Conservation (phyloP, 345 rosid species). For the Brassica rapa region DNA sequence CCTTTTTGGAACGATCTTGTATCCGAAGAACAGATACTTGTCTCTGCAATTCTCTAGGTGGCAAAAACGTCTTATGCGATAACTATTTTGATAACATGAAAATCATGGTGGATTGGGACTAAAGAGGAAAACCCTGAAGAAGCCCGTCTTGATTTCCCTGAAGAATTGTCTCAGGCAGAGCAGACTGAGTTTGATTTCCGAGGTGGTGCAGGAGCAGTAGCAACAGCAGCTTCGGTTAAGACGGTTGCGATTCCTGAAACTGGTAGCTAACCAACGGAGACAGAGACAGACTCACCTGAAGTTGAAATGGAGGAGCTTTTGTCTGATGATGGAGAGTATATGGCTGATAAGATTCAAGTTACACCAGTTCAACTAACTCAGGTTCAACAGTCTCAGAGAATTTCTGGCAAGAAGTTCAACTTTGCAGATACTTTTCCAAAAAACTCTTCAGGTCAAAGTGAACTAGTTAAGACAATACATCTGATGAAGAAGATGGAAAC, state of each 20-base stretch:
- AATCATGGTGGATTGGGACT: constrained; percentile 94
- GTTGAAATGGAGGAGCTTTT: constrained; percentile 48
- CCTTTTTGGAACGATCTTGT: constrained; percentile 66
- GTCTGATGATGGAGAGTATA: constrained; percentile 47
- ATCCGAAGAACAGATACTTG: constrained; percentile 37
- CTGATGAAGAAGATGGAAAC: constrained; percentile 51
- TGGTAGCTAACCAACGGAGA: constrained; percentile 45
- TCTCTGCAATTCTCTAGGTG: constrained; percentile 67
- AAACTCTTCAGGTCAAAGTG: constrained; percentile 53
- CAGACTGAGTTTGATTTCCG: constrained; percentile 60
- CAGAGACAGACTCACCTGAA: constrained; percentile 46
- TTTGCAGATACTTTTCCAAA: constrained; percentile 43
- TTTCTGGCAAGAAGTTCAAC: constrained; percentile 65
- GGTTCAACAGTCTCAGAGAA: constrained; percentile 67
- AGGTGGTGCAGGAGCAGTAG: constrained; percentile 80
- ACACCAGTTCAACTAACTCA: constrained; percentile 70
- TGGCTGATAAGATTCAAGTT: constrained; percentile 50
- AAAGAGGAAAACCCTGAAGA: constrained; percentile 85
- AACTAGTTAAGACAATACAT: constrained; percentile 24
- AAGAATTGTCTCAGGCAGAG: constrained; percentile 65
- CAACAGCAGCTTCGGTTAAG: constrained; percentile 47
- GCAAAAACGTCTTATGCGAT: constrained; percentile 61
- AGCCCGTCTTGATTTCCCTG: constrained; percentile 69
- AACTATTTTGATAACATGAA: constrained; percentile 49
- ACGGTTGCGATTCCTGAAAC: constrained; percentile 38